phyloP scores from a whole-genome alignment of 2,329 filamentous ascomycete genomes.

The Knufia petricola region DNA sequence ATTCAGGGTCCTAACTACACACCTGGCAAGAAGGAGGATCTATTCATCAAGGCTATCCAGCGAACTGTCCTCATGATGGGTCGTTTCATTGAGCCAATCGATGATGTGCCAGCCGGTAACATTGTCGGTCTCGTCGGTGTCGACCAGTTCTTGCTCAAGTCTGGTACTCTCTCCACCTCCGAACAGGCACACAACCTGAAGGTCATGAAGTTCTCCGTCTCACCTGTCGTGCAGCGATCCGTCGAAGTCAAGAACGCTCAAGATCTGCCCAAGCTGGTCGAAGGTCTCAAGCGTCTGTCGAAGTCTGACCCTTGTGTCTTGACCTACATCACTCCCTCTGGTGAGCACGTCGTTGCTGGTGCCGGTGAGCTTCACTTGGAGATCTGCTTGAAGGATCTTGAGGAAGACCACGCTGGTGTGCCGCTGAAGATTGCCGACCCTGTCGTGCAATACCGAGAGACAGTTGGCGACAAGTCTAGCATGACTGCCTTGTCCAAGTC shows the following conservation, averaged over 20 bases:
- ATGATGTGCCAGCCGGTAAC: slow-evolving; percentile 98
- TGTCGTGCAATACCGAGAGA: slow-evolving; percentile 98
- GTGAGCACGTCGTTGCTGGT: slow-evolving; percentile 98
- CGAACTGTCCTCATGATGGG: slow-evolving; percentile 99
- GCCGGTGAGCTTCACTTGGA: slow-evolving; percentile 98
- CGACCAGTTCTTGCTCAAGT: slow-evolving; percentile 99
- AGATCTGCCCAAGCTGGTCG: slow-evolving; percentile 98
- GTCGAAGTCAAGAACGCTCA: slow-evolving; percentile 99
- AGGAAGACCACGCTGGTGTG: slow-evolving; percentile 98
- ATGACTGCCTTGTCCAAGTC: slow-evolving; percentile 98
- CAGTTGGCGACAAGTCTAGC: slow-evolving; percentile 71
- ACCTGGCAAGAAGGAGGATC: slow-evolving; percentile 96
- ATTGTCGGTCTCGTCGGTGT: slow-evolving; percentile 99
- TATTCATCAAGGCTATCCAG: slow-evolving; percentile 99
- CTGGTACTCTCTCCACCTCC: slow-evolving; percentile 94
- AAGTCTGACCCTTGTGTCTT: slow-evolving; percentile 99
- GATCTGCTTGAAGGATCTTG: slow-evolving; percentile 99
- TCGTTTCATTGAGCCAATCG: slow-evolving; percentile 96
- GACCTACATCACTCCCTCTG: slow-evolving; percentile 77
- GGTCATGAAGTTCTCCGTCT: slow-evolving; percentile 99
- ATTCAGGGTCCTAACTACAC: slow-evolving; percentile 99
- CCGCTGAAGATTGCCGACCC: slow-evolving; percentile 96
- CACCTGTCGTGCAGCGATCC: slow-evolving; percentile 94
- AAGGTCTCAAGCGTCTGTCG: slow-evolving; percentile 99
- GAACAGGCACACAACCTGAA: slow-evolving; percentile 99